These are phyloP conservation scores for Fusarium drepaniforme DNA, from an alignment of 2,329 filamentous ascomycete genomes.

Conservation along the genomic window DNA sequence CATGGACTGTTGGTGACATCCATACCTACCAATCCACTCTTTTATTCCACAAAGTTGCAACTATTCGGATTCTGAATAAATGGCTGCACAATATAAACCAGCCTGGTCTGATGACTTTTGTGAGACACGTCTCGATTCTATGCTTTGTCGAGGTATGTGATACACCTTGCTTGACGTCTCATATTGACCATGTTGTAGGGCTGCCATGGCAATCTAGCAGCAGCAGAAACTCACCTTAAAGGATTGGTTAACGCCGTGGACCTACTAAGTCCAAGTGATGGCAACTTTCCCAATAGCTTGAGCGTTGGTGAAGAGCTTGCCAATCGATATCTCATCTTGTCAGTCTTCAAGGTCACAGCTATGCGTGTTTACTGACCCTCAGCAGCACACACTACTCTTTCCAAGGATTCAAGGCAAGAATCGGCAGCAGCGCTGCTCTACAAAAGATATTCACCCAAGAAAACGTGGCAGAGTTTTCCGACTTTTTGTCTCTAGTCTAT, in stretches of 20 bases:
- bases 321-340: constrained; percentile 39
- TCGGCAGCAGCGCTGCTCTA: constrained; percentile 23
- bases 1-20: constrained; percentile 36
- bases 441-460: constrained; percentile 16
- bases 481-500: constrained; percentile 27
- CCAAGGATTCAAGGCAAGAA: constrained; percentile 37
- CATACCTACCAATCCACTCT: constrained; percentile 34
- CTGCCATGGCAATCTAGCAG: constrained; percentile 29
- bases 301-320: constrained; percentile 36
- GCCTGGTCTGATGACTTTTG: constrained; percentile 27
- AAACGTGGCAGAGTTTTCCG: constrained; percentile 15
- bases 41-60: constrained; percentile 37
- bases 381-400: constrained; percentile 32
- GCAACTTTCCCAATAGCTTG: neutral
- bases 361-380: neutral
- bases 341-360: neutral
- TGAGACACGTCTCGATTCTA: constrained; percentile 34
- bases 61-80: constrained; percentile 27
- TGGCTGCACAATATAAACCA: constrained; percentile 27
- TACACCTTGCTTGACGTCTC: neutral
- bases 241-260: constrained; percentile 32
- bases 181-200: constrained; percentile 5
- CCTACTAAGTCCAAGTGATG: constrained; percentile 23
- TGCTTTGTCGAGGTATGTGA: constrained; percentile 33
- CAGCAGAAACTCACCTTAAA: constrained; percentile 36